Evolutionary conservation across 495 filamentous ascomycete species (phyloP).

Genomic region (Penicillium desertorum): DNA sequence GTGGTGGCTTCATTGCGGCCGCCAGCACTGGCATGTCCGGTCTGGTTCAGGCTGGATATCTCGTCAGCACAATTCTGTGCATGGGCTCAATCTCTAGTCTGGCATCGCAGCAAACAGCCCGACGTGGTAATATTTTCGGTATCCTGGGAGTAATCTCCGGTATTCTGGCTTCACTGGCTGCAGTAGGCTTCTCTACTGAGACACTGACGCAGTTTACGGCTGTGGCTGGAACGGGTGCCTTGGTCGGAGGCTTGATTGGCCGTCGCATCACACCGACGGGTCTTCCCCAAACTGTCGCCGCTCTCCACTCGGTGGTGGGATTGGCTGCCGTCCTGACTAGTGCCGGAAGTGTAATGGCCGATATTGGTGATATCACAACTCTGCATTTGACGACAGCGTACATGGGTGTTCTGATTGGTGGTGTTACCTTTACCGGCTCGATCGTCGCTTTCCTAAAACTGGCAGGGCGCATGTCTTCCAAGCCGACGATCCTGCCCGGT

Average conservation of each 20-base stretch:
- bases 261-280: slow-evolving; percentile 78
- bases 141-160: slow-evolving; percentile 77
- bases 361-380: slow-evolving; percentile 62
- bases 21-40: slow-evolving; percentile 75
- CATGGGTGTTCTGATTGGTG: slow-evolving; percentile 74
- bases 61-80: slow-evolving; percentile 75
- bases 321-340: slow-evolving; percentile 79
- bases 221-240: slow-evolving; percentile 66
- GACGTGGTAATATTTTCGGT: slow-evolving; percentile 76
- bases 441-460: slow-evolving; percentile 82
- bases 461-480: slow-evolving; percentile 72
- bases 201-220: slow-evolving; percentile 69
- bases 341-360: slow-evolving; percentile 74
- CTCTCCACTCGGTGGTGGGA: slow-evolving; percentile 79
- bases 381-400: slow-evolving; percentile 79
- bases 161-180: slow-evolving; percentile 71
- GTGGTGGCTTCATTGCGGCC: slow-evolving; percentile 72
- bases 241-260: slow-evolving; percentile 68
- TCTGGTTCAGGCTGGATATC: slow-evolving; percentile 76
- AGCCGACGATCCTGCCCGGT: slow-evolving; percentile 64
- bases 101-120: slow-evolving; percentile 72
- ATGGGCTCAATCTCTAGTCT: slow-evolving; percentile 71
- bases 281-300: slow-evolving; percentile 78
- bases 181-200: slow-evolving; percentile 73
- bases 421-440: slow-evolving; percentile 80